A percentile compares a stretch with the other conserved stretches of the same genome.
Evolutionary conservation across 352 stramenopile species (phyloP).

Genomic region (Phytophthora crassamura): DNA sequence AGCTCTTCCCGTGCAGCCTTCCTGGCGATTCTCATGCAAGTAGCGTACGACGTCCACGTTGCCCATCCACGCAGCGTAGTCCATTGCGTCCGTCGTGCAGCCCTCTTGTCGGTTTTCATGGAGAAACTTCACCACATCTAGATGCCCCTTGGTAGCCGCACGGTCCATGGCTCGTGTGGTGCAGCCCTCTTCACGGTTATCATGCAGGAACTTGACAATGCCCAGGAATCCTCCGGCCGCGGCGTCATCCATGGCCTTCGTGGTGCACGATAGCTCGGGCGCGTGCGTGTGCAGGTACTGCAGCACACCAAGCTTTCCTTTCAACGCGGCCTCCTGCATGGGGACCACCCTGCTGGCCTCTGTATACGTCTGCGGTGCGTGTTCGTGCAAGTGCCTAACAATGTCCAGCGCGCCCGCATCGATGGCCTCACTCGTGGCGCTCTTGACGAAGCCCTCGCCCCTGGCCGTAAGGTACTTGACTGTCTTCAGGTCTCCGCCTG

Average conservation of each 20-base stretch:
- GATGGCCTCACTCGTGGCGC: constrained; percentile 58
- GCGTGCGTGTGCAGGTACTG: constrained; percentile 41
- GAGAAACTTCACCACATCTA: constrained; percentile 38
- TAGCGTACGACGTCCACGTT: constrained; percentile 56
- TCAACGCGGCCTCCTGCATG: constrained; percentile 41
- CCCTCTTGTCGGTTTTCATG: constrained; percentile 36
- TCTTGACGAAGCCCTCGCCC: constrained; percentile 63
- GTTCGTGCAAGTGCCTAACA: constrained; percentile 56
- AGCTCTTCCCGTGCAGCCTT: constrained; percentile 58
- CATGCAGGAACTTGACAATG: constrained; percentile 38
- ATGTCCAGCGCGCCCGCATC: constrained; percentile 50
- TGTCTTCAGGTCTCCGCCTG: constrained; percentile 54
- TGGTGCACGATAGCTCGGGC: constrained; percentile 34
- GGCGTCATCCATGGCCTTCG: constrained; percentile 41
- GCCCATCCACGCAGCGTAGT: constrained; percentile 52
- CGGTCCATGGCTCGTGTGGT: constrained; percentile 38
- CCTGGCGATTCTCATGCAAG: constrained; percentile 56
- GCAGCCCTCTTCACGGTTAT: constrained; percentile 37
- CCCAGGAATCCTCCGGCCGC: constrained; percentile 32
- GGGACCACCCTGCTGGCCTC: constrained; percentile 53
- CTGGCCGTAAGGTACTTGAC: constrained; percentile 51
- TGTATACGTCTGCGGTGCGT: constrained; percentile 49
- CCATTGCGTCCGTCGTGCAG: constrained; percentile 66
- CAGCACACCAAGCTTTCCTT: constrained; percentile 42
- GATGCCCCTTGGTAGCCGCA: constrained; percentile 37